These are phyloP conservation scores for Sclerotinia subarctica DNA, from an alignment of 2,329 filamentous ascomycete genomes.

Conservation along the genomic window DNA sequence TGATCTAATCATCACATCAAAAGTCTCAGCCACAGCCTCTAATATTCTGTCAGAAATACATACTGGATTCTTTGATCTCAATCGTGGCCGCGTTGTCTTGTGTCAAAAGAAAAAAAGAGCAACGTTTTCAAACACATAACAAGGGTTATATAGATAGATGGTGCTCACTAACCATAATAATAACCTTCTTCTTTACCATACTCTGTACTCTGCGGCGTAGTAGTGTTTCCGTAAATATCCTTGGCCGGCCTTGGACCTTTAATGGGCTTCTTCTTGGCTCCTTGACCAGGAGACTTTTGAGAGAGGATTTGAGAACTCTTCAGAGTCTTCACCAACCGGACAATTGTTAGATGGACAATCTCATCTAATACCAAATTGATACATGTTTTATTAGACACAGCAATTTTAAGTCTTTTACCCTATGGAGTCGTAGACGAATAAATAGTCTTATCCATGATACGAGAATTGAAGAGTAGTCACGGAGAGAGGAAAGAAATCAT, in stretches of 20 bases:
- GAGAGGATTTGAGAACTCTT: background rate
- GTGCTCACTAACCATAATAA: background rate
- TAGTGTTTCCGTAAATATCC: background rate
- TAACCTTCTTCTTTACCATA: background rate
- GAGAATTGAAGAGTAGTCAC: background rate
- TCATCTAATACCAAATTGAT: background rate
- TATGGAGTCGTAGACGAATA: background rate
- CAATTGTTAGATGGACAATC: background rate
- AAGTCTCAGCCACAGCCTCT: background rate
- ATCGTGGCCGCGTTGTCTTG: background rate
- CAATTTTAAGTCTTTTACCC: background rate
- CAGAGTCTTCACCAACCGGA: background rate
- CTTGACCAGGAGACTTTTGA: background rate
- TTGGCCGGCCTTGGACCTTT: background rate
- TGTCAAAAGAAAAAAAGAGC: background rate
- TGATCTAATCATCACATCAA: background rate
- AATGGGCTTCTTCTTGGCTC: constrained; percentile 6
- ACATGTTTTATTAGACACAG: background rate
- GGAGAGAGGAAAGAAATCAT: background rate
- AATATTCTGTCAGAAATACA: background rate
- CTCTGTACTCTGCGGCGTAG: no score
- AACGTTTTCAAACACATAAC: background rate
- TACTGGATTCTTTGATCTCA: background rate
- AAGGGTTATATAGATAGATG: background rate
- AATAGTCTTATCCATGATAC: background rate